A percentile compares a stretch with the other conserved stretches of the same genome.
These are phyloP conservation scores for Puya raimondii DNA, from an alignment of 176 grass and related monocot species.

Conservation along the genomic window DNA sequence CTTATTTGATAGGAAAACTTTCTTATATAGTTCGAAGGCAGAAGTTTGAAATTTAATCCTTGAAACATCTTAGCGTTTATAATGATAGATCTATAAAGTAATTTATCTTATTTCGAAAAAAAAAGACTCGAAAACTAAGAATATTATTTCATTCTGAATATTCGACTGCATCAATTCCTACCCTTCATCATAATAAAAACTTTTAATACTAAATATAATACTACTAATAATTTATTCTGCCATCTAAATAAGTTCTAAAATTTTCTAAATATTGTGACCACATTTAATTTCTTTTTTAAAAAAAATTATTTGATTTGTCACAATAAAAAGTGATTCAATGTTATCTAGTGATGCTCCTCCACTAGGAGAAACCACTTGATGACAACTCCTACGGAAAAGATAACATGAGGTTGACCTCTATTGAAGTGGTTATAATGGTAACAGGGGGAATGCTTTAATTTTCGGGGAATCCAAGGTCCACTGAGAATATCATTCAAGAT, in stretches of 20 bases:
- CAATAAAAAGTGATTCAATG: neutral
- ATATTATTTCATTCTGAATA: no score
- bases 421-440: neutral
- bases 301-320: neutral
- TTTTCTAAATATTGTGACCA: neutral
- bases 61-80: no score
- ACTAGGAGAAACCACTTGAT: constrained; percentile 28
- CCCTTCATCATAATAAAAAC: no score
- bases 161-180: no score
- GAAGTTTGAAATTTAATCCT: no score
- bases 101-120: no score
- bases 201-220: no score
- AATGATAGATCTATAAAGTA: no score
- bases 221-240: neutral
- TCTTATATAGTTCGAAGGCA: no score
- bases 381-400: constrained; percentile 15
- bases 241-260: neutral
- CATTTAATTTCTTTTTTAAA: neutral
- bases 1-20: neutral
- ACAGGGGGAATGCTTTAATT: neutral
- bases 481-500: neutral
- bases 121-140: no score
- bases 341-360: constrained; percentile 39
- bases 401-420: neutral
- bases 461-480: constrained; percentile 20